Evolutionary conservation across 2,329 filamentous ascomycete genomes (phyloP).

Genomic region (Talaromyces sp.): DNA sequence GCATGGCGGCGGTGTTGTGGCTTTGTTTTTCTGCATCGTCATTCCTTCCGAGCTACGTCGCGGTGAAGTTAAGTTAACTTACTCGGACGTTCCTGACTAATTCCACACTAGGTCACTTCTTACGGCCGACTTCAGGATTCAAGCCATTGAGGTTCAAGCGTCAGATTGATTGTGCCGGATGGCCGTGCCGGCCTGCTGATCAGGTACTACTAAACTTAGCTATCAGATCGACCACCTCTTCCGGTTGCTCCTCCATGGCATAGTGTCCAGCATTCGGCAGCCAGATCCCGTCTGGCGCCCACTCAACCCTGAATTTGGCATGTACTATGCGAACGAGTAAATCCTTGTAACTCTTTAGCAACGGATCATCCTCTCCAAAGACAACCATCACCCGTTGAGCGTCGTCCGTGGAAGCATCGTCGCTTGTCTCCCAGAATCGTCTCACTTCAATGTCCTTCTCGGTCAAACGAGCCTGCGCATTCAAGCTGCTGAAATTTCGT

Average conservation of each 20-base stretch:
- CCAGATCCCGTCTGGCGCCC: not conserved
- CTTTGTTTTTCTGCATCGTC: not conserved
- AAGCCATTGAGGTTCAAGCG: too few relatives aligned
- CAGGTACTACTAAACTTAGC: not conserved
- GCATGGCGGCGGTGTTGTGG: not conserved
- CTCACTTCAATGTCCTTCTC: not conserved
- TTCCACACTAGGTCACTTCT: not conserved
- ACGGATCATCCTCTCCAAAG: not conserved
- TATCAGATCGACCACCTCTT: not conserved
- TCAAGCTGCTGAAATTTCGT: not conserved
- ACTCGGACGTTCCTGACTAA: too few relatives aligned
- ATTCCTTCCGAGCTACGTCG: not conserved
- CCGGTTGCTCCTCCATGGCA: not conserved
- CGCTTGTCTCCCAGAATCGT: not conserved
- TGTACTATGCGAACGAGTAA: not conserved
- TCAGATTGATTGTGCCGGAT: not conserved
- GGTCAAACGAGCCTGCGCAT: not conserved
- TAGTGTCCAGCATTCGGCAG: not conserved
- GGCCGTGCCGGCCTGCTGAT: not conserved
- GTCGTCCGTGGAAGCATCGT: not conserved
- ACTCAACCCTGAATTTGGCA: not conserved
- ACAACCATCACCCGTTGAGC: not conserved
- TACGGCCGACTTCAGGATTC: not conserved
- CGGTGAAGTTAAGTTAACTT: too few relatives aligned
- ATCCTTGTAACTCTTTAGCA: not conserved